phyloP scores from a whole-genome alignment of 352 stramenopile genomes.

The Pythium brachiatum region DNA sequence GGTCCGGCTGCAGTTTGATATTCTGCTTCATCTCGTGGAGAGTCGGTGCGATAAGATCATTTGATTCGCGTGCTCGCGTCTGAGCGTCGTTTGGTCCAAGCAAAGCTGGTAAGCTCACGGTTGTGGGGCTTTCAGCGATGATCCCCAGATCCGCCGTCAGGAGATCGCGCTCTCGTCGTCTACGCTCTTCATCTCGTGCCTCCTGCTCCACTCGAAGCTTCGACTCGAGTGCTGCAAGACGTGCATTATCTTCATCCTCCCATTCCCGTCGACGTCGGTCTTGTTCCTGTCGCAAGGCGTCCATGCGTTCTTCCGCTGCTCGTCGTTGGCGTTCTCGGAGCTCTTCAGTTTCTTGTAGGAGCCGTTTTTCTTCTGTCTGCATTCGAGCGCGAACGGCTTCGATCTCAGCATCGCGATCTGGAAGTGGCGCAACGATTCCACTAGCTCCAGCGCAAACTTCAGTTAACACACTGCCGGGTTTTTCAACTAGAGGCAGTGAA shows the following conservation, averaged over 20 bases:
- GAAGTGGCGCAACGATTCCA: not conserved
- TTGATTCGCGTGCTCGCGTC: not conserved
- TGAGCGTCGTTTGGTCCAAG: not conserved
- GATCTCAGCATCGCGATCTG: slow-evolving; percentile 30
- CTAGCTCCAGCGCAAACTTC: not conserved
- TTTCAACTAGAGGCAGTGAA: not conserved
- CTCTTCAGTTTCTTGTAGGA: slow-evolving; percentile 41
- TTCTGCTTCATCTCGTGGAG: slow-evolving; percentile 32
- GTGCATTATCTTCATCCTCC: slow-evolving; percentile 59
- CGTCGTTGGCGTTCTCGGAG: slow-evolving; percentile 40
- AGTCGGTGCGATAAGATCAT: slow-evolving; percentile 22
- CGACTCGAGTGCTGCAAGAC: slow-evolving; percentile 44
- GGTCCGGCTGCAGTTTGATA: slow-evolving; percentile 38
- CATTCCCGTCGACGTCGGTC: slow-evolving; percentile 60
- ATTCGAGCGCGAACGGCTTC: slow-evolving; percentile 43
- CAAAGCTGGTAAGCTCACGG: not conserved
- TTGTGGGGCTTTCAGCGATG: not conserved
- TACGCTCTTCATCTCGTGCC: slow-evolving; percentile 29
- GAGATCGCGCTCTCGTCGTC: slow-evolving; percentile 35
- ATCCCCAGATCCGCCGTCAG: slow-evolving; percentile 15
- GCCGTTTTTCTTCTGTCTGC: slow-evolving; percentile 37
- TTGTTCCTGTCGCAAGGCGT: slow-evolving; percentile 59
- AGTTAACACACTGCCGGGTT: not conserved
- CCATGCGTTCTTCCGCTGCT: slow-evolving; percentile 57
- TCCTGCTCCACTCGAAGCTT: slow-evolving; percentile 45